Percentiles rank a stretch among this genome's conserved stretches.
Evolutionary conservation across 2,329 filamentous ascomycete genomes (phyloP).

Genomic region (Hymenoscyphus occultus): DNA sequence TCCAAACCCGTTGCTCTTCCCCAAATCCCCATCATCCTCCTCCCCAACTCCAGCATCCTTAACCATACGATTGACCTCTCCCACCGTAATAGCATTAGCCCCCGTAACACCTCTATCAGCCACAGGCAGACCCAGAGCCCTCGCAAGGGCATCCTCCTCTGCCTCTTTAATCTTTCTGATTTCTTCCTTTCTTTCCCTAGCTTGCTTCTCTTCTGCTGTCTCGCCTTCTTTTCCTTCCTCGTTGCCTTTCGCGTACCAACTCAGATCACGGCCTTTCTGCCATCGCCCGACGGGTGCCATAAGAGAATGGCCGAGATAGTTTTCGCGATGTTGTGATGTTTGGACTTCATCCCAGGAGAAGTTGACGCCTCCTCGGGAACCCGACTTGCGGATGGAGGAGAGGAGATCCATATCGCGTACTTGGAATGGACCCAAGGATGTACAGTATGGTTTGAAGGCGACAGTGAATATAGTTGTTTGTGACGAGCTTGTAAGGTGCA

Average conservation of each 20-base stretch:
- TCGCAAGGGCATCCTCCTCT: slow-evolving; percentile 86
- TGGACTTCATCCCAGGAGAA: slow-evolving; percentile 98
- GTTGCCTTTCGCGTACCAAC: slow-evolving; percentile 60
- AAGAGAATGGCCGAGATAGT: slow-evolving; percentile 70
- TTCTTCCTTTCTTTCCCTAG: slow-evolving; percentile 69
- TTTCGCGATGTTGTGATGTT: slow-evolving; percentile 84
- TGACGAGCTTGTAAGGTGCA: background rate
- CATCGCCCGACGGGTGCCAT: slow-evolving; percentile 74
- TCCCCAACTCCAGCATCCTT: slow-evolving; percentile 44
- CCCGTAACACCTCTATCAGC: slow-evolving; percentile 53
- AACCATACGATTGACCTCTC: slow-evolving; percentile 53
- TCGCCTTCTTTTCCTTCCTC: slow-evolving; percentile 52
- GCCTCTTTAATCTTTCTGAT: slow-evolving; percentile 81
- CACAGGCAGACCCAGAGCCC: slow-evolving; percentile 75
- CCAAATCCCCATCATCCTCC: slow-evolving; percentile 36
- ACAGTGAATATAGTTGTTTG: background rate
- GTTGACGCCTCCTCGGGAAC: slow-evolving; percentile 89
- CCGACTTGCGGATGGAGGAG: slow-evolving; percentile 83
- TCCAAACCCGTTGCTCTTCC: slow-evolving; percentile 33
- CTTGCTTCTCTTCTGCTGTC: slow-evolving; percentile 56
- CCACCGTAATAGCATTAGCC: slow-evolving; percentile 68
- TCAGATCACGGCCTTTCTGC: slow-evolving; percentile 63
- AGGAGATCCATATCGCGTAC: slow-evolving; percentile 78
- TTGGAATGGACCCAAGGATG: too few species aligned
- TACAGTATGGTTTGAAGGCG: background rate